Evolutionary conservation across 805 yeast genomes (phyloP).

Genomic region (Sporopachydermia lactativora): DNA sequence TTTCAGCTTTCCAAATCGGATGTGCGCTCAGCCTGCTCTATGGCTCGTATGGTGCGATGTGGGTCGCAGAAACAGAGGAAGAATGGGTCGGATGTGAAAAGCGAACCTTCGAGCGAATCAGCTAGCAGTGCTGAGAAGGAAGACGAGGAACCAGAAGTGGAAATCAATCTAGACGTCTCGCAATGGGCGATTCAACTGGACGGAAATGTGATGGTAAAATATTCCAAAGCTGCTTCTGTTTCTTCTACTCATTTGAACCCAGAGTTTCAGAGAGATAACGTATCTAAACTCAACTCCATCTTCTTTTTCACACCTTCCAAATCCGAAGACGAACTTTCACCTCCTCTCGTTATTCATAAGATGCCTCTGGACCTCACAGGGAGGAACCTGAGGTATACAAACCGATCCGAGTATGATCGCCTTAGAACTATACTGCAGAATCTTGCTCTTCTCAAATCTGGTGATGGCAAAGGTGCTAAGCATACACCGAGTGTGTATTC

Average conservation of each 20-base stretch:
- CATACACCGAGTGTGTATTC: background rate
- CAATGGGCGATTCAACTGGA: background rate
- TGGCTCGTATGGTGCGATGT: too few relatives aligned
- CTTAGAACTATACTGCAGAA: background rate
- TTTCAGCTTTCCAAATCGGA: background rate
- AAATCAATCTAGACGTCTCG: background rate
- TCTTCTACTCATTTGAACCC: background rate
- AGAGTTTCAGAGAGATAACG: background rate
- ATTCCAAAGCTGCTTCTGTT: background rate
- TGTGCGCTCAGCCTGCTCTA: background rate
- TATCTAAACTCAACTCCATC: background rate
- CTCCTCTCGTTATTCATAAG: background rate
- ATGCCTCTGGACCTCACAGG: background rate
- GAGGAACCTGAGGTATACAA: background rate
- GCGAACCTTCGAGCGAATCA: background rate
- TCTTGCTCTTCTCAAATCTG: background rate
- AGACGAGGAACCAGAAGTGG: background rate
- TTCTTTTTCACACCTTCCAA: background rate
- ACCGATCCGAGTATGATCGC: background rate
- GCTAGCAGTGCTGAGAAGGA: background rate
- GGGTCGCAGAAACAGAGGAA: background rate
- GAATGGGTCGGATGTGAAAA: background rate
- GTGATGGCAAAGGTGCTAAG: background rate
- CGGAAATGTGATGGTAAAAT: background rate
- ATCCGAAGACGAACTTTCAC: too few relatives aligned